Evolutionary conservation across 805 yeast species (phyloP), one percentile per base, ranked within the genome.

Genomic region (Candida sphagnicola): DNA sequence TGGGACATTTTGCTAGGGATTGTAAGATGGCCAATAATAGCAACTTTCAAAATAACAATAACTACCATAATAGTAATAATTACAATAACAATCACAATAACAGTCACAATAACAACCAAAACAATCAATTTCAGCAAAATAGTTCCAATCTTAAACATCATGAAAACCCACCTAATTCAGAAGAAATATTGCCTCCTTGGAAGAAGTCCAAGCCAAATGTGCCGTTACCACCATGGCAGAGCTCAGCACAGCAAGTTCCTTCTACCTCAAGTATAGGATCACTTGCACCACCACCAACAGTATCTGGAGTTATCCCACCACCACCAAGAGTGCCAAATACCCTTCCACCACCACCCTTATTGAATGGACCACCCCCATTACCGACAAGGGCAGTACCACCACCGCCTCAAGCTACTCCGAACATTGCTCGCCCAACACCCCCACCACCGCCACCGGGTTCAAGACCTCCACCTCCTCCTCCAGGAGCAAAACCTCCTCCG

Each of bases 1-100:
- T 74, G 18, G 99, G 98, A 1, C 98, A 91, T 62, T 78, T 80
- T 45, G 90, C 95, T 1, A 71, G 88, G 41, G 98, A 93, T 61
- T 93, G 99, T 72, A 77, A 73, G 41, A 63, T 62, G 26, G 59
- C 61, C 28, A 49, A 70, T 43, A 75, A 71, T 29, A 21, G 37
- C 23, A 38, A 37, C 14, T 32, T 13, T 14, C 32, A 34, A 14
- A 31, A 38, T 29, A 10, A 26, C 31, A 13, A n/a, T 18, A 18
- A 23, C 29, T 12, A 15, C 5, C 13, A 17, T 30, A 13, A 12
- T 24, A 37, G 28, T 16, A 40, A 29, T 14, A 18, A 11, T 18
- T 12, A 28, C 4, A 18, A 24, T 12, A 14, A 28, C 29, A 8
- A 26, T n/a, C 18, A 18, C 17, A 16, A 18, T 11, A 15, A 35